Evolutionary conservation across 257 asterid genomes (phyloP), one percentile per base, ranked within the genome.

Genomic region (Solanum lycopersicoides): DNA sequence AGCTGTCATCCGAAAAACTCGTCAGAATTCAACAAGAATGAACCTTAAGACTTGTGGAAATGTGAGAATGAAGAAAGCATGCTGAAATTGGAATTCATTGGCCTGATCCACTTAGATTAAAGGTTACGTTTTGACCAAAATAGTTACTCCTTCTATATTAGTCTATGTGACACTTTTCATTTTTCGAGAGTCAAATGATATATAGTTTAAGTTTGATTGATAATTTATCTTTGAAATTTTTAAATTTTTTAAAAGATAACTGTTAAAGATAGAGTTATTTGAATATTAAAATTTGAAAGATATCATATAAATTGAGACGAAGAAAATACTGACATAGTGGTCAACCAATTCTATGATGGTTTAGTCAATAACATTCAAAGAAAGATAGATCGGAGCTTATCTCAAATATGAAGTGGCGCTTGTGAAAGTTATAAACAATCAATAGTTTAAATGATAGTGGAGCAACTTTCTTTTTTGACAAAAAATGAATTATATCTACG

Each of bases 401-500:
- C 65, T 56, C 65, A 16, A 47, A 80, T 45, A 80, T 79, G 66
- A 80, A 80, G 42, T 11, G 44, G 44, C 44, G 42, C 84, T 80
- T 47, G 44, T 80, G 85, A 80, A 45, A 44, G 15, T 25, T 21
- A 56, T 74, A 74, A 37, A 37, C 82, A 30, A 80, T 30, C 77
- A 63, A 39, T 42, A 66, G 87, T 84, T 84, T 11, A 42, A 84
- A 84, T 84, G 87, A 84, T 84, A 66, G 28, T 2, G 15, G 42
- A 37, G 75, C 6, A 50, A 20, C 44, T 80, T 80, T 47, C 9
- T 66, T 28, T 42, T 66, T 74, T 66, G 45, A 84, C 32, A 66
- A 84, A 77, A 77, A 44, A 84, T 37, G 60, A 34, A 66, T 53
- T 53, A 83, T 44, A n/a, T 25, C 28, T 66, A 66, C 41, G 87